Evolutionary conservation across 257 asterid genomes (phyloP).

Genomic region (Nicotiana noctiflora): DNA sequence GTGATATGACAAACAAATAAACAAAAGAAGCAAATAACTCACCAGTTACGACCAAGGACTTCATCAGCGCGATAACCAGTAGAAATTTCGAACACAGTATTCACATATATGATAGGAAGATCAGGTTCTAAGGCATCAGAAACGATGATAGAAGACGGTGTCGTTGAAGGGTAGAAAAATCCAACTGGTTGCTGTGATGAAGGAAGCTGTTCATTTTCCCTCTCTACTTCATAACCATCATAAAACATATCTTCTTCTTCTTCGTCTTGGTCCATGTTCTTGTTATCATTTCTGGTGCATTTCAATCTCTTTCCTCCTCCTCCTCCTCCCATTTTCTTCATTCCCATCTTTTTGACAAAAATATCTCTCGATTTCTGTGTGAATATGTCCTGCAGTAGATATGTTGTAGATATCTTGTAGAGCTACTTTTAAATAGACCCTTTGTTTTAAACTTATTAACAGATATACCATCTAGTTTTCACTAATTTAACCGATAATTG

Average conservation of each 20-base stretch:
- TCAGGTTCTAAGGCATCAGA: slow-evolving; percentile 77
- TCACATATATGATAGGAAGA: slow-evolving; percentile 72
- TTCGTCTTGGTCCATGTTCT: slow-evolving; percentile 18
- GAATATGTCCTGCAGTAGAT: not conserved
- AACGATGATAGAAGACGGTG: slow-evolving; percentile 72
- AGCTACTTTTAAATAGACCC: slow-evolving; percentile 14
- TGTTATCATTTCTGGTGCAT: slow-evolving; percentile 22
- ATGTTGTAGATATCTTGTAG: not conserved
- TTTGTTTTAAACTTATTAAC: slow-evolving; percentile 10
- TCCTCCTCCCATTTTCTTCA: slow-evolving; percentile 39
- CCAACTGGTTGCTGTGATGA: slow-evolving; percentile 20
- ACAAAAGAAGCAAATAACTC: not conserved
- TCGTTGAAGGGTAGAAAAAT: slow-evolving; percentile 38
- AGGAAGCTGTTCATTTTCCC: slow-evolving; percentile 5
- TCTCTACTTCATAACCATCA: slow-evolving; percentile 9
- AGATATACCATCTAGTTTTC: slow-evolving; percentile 4
- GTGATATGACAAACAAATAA: not conserved
- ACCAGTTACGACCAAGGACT: slow-evolving; percentile 92
- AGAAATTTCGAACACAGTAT: slow-evolving; percentile 58
- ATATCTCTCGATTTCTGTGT: not conserved
- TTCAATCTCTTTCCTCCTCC: slow-evolving; percentile 43
- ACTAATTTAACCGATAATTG: too few relatives aligned
- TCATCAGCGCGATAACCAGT: slow-evolving; percentile 90
- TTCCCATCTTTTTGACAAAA: slow-evolving; percentile 2
- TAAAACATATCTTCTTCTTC: slow-evolving; percentile 8